Evolutionary conservation across 179 eudicot genomes (phyloP).

Genomic region (Pouteria campechiana): DNA sequence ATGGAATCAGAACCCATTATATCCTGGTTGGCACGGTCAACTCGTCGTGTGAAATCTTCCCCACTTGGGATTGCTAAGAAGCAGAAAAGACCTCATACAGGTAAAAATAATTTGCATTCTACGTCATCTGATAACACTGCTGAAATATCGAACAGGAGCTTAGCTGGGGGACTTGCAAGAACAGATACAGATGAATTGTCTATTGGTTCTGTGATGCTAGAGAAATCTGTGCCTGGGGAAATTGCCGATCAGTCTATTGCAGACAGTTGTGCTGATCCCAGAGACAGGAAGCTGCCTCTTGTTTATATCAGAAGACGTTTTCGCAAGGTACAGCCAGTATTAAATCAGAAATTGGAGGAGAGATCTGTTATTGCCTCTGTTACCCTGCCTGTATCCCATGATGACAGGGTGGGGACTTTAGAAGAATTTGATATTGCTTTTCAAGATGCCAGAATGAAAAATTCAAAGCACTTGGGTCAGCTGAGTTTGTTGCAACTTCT

Average conservation of each 20-base stretch:
- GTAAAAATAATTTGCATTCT: slow-evolving; percentile 14
- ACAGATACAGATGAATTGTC: slow-evolving; percentile 10
- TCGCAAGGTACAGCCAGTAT: slow-evolving; percentile 25
- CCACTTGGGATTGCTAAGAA: slow-evolving; percentile 31
- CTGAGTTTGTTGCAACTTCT: slow-evolving; percentile 22
- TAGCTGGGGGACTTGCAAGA: slow-evolving; percentile 14
- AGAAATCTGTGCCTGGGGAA: slow-evolving; percentile 8
- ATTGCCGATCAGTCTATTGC: slow-evolving; percentile 8
- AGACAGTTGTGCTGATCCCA: slow-evolving; percentile 14
- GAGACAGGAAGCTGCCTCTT: slow-evolving; percentile 14
- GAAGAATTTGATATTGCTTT: slow-evolving; percentile 8
- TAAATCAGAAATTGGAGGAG: slow-evolving; percentile 6
- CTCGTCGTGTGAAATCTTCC: slow-evolving; percentile 39
- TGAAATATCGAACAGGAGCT: slow-evolving; percentile 8
- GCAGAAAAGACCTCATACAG: slow-evolving; percentile 19
- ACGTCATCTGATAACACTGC: slow-evolving; percentile 15
- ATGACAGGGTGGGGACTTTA: slow-evolving; percentile 6
- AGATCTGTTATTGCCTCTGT: slow-evolving; percentile 9
- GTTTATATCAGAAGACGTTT: slow-evolving; percentile 75
- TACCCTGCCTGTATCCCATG: slow-evolving; percentile 11
- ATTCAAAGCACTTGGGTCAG: slow-evolving; percentile 8
- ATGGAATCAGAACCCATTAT: slow-evolving; percentile 82
- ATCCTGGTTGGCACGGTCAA: slow-evolving; percentile 68
- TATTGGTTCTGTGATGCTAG: slow-evolving; percentile 14
- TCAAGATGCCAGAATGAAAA: too few relatives aligned